These are phyloP conservation scores for Mycena sp. DNA, from an alignment of 1,284 basidiomycete species.

Conservation along the genomic window DNA sequence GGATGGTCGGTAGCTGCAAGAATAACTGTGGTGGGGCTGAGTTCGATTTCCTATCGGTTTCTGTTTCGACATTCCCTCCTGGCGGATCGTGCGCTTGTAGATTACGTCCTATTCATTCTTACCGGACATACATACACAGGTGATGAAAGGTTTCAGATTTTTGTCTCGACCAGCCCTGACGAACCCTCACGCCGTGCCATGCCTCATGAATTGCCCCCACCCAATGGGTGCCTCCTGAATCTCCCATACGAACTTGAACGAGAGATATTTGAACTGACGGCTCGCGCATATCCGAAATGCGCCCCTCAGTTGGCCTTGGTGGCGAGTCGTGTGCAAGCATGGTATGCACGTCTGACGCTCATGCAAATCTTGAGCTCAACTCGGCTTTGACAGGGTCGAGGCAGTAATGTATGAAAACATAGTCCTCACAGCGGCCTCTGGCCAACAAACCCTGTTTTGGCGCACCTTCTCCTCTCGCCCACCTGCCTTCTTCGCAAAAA, in stretches of 20 bases:
- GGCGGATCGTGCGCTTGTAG: too few relatives aligned
- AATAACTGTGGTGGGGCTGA: too few relatives aligned
- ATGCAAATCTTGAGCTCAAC: neutral
- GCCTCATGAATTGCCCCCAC: neutral
- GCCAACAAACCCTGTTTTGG: conserved; percentile 34
- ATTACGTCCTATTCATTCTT: too few relatives aligned
- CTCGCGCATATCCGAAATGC: conserved; percentile 24
- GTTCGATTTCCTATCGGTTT: too few relatives aligned
- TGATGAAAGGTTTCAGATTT: conserved; percentile 8
- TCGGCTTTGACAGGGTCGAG: conserved; percentile 8
- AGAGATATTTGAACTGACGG: conserved; percentile 36
- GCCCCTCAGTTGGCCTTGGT: conserved; percentile 33
- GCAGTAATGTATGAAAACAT: conserved; percentile 42
- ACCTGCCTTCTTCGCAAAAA: conserved; percentile 39
- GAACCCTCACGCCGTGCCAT: neutral
- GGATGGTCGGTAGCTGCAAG: too few relatives aligned
- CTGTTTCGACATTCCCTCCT: too few relatives aligned
- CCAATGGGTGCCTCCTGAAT: neutral
- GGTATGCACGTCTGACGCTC: conserved; percentile 20
- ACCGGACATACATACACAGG: too few relatives aligned
- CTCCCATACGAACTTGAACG: conserved; percentile 38
- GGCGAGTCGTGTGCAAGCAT: conserved; percentile 31
- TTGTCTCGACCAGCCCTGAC: too few relatives aligned
- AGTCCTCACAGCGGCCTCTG: conserved; percentile 16
- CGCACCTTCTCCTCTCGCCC: conserved; percentile 39